Conservation (phyloP, 2,329 filamentous ascomycete species). For the Claviceps quebecensis region DNA sequence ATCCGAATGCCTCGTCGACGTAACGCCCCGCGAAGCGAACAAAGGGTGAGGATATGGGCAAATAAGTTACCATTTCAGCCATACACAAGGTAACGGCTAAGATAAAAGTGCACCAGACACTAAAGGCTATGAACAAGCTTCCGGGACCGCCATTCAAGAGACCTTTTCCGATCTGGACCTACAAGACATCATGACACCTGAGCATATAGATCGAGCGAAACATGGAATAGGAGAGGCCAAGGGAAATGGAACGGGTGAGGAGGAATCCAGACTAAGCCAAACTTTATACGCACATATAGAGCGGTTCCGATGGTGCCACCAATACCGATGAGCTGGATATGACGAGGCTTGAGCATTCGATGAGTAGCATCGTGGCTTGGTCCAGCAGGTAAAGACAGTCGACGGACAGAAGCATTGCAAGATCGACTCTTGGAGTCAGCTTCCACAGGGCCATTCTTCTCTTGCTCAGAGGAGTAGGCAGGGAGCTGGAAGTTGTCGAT, state of each 20-base stretch:
- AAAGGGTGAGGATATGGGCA: conserved; percentile 66
- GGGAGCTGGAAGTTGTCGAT: conserved; percentile 7
- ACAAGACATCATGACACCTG: conserved; percentile 7
- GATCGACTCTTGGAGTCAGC: neutral
- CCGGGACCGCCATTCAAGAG: conserved; percentile 45
- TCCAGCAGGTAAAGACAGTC: conserved; percentile 9
- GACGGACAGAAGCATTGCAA: neutral
- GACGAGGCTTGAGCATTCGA: conserved; percentile 38
- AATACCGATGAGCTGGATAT: conserved; percentile 48
- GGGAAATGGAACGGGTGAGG: neutral
- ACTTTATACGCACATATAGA: conserved; percentile 30
- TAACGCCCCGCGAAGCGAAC: conserved; percentile 64
- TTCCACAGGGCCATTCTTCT: conserved; percentile 3
- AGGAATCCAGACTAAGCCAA: neutral
- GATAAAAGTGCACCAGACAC: conserved; percentile 47
- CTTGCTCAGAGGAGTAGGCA: conserved; percentile 13
- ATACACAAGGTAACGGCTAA: conserved; percentile 46
- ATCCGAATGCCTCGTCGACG: conserved; percentile 62
- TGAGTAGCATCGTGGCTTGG: conserved; percentile 28
- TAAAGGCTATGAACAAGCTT: conserved; percentile 44
- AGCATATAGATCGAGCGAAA: conserved; percentile 9
- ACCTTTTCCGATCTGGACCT: conserved; percentile 42
- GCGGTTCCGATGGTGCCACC: conserved; percentile 52
- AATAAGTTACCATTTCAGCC: conserved; percentile 64
- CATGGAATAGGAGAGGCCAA: neutral